phyloP scores from a whole-genome alignment of 306 rosid species.

The Sicyos baderoa region DNA sequence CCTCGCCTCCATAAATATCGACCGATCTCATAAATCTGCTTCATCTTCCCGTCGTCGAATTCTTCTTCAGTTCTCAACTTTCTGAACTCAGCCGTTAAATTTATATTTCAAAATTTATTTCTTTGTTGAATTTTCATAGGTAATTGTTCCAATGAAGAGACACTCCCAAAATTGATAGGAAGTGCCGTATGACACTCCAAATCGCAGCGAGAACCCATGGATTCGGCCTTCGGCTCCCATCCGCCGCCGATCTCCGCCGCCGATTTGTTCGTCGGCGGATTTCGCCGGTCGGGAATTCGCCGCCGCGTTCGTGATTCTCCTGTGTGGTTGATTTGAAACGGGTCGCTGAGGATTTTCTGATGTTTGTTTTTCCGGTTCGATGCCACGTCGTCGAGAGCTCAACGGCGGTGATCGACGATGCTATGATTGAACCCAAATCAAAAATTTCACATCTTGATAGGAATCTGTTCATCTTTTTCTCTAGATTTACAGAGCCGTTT shows the following conservation, averaged over 20 bases:
- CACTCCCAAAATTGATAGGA: slow-evolving; percentile 74
- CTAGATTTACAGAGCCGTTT: slow-evolving; percentile 60
- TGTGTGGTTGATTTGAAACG: slow-evolving; percentile 68
- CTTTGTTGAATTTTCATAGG: background rate
- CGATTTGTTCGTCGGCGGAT: slow-evolving; percentile 16
- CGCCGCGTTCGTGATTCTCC: background rate
- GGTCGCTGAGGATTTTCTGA: slow-evolving; percentile 56
- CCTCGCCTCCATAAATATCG: background rate
- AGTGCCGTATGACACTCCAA: slow-evolving; percentile 95
- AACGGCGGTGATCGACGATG: slow-evolving; percentile 50
- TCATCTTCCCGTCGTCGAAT: background rate
- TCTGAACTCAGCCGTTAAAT: no score
- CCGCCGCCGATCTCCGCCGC: slow-evolving; percentile 16
- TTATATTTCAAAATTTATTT: background rate
- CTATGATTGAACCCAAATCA: slow-evolving; percentile 64
- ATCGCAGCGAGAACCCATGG: slow-evolving; percentile 30
- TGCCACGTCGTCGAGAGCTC: slow-evolving; percentile 71
- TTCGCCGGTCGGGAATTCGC: slow-evolving; percentile 28
- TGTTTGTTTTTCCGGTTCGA: slow-evolving; percentile 23
- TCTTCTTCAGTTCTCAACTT: accelerated
- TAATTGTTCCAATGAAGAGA: slow-evolving; percentile 52
- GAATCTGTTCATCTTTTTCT: slow-evolving; percentile 47
- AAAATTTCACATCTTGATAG: slow-evolving; percentile 54
- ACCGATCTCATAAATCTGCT: background rate
- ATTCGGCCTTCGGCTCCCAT: slow-evolving; percentile 22